These are phyloP conservation scores for Boletus mariae DNA, from an alignment of 1,284 basidiomycete species.

Conservation along the genomic window DNA sequence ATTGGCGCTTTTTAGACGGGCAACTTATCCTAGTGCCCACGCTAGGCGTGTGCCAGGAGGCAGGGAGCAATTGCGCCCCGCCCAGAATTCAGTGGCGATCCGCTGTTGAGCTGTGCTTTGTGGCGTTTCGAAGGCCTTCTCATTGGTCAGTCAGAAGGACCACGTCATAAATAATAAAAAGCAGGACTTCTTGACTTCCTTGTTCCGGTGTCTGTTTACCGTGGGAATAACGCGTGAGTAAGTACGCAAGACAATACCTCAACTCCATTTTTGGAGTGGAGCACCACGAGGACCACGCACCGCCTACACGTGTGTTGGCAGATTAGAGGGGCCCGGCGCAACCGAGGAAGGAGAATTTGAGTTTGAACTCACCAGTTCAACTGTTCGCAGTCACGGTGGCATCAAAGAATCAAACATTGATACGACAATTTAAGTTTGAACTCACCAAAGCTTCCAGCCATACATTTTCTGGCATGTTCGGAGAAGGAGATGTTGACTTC, in stretches of 20 bases:
- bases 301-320: conserved; percentile 8
- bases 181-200: conserved; percentile 21
- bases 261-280: conserved; percentile 3
- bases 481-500: not conserved
- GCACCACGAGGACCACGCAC: conserved; percentile 16
- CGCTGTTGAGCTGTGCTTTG: conserved; percentile 21
- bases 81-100: not conserved
- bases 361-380: conserved; percentile 4
- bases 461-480: not conserved
- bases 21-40: not conserved
- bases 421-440: not conserved
- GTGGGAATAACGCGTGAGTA: conserved; percentile 17
- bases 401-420: not conserved
- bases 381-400: not conserved
- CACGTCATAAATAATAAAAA: conserved; percentile 20
- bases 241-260: conserved; percentile 3
- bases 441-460: not conserved
- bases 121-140: conserved; percentile 17
- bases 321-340: not conserved
- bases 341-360: not conserved
- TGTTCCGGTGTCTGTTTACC: conserved; percentile 13
- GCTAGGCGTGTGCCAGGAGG: not conserved
- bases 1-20: not conserved
- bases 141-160: conserved; percentile 7
- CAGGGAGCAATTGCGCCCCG: not conserved